These are phyloP conservation scores for Juglanconis sp. DNA, from an alignment of 2,329 filamentous ascomycete species.

Conservation along the genomic window DNA sequence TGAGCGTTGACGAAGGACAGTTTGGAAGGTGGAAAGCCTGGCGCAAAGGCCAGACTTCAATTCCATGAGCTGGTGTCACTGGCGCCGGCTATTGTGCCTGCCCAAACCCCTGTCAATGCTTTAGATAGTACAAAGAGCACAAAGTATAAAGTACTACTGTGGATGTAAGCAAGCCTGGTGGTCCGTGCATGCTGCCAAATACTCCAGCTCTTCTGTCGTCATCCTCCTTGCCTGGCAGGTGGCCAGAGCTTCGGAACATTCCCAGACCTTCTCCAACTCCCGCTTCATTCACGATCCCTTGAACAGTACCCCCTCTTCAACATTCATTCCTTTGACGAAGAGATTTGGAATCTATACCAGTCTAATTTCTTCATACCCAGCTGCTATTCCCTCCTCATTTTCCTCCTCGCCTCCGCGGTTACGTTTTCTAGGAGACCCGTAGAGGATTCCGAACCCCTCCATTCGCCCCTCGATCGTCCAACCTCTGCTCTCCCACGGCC, in stretches of 20 bases:
- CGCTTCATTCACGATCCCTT: not conserved
- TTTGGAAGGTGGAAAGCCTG: not conserved
- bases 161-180: not conserved
- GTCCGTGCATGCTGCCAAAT: not conserved
- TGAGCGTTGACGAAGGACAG: not conserved
- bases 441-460: not conserved
- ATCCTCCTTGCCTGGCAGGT: not conserved
- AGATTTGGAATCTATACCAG: not conserved
- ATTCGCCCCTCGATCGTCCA: not conserved
- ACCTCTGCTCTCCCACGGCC: not conserved
- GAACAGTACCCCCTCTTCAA: not conserved
- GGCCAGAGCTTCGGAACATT: not conserved
- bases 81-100: not conserved
- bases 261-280: not conserved
- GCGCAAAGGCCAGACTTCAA: constrained; percentile 8
- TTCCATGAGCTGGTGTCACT: not conserved
- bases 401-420: too few species aligned
- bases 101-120: not conserved
- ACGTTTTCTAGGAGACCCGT: too few species aligned
- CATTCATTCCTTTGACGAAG: too few species aligned
- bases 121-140: too few species aligned
- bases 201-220: not conserved
- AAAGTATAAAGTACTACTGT: too few species aligned
- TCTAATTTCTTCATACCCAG: too few species aligned
- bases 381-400: not conserved